These are phyloP conservation scores for Canavalia ensiformis DNA, from an alignment of 306 rosid genomes.

Conservation along the genomic window DNA sequence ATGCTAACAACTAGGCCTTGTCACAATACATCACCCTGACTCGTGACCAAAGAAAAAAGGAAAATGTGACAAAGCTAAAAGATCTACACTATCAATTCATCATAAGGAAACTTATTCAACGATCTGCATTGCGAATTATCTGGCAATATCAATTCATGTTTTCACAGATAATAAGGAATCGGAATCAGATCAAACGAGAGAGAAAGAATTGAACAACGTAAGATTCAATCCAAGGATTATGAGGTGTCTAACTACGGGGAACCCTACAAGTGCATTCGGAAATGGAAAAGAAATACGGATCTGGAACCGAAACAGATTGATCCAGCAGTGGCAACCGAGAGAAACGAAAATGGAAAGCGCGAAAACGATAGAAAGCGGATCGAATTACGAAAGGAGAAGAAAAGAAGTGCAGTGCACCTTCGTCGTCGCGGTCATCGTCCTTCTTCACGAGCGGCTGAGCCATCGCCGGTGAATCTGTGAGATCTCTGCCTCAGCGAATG, in stretches of 20 bases:
- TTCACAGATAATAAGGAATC: constrained; percentile 24
- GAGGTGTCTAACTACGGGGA: constrained; percentile 15
- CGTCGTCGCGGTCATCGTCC: constrained; percentile 98
- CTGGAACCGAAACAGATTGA: constrained; percentile 56
- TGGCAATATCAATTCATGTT: constrained; percentile 19
- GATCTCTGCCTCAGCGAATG: constrained; percentile 53
- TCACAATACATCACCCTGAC: not conserved
- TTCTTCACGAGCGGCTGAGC: constrained; percentile 91
- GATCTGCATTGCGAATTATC: constrained; percentile 56
- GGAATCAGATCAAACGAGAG: constrained; percentile 52
- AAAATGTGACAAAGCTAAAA: constrained; percentile 28
- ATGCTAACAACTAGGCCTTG: not conserved
- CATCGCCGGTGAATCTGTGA: constrained; percentile 58
- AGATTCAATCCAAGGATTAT: constrained; percentile 37
- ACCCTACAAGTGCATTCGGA: constrained; percentile 28
- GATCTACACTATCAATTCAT: constrained; percentile 54
- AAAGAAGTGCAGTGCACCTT: constrained; percentile 58
- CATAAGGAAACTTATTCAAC: constrained; percentile 39
- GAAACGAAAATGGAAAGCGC: constrained; percentile 37
- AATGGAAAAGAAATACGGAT: constrained; percentile 58
- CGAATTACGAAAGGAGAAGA: constrained; percentile 32
- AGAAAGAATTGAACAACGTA: constrained; percentile 40
- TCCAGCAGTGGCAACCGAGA: constrained; percentile 33
- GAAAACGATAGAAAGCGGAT: constrained; percentile 36
- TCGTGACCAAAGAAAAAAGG: not conserved